These are phyloP conservation scores for Lenzites betulinus DNA, from an alignment of 768 basidiomycete genomes.

Conservation along the genomic window DNA sequence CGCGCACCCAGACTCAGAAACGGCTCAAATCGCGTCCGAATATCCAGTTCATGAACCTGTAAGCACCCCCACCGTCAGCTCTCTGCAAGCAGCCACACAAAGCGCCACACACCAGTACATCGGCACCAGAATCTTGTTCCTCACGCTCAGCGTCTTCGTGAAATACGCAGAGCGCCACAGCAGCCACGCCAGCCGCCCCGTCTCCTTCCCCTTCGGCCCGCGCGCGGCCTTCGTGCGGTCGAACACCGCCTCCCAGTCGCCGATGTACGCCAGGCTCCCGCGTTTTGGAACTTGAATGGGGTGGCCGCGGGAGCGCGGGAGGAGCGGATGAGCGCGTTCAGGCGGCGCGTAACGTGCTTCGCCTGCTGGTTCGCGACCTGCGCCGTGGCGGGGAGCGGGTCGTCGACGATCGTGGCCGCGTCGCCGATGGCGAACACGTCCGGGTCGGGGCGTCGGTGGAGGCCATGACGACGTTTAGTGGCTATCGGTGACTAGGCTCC, in stretches of 20 bases:
- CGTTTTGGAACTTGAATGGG: slow-evolving; percentile 71
- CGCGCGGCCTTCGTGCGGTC: slow-evolving; percentile 57
- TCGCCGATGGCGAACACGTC: slow-evolving; percentile 87
- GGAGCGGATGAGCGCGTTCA: slow-evolving; percentile 55
- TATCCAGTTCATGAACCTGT: slow-evolving; percentile 77
- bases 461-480: slow-evolving; percentile 61
- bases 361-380: slow-evolving; percentile 86
- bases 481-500: slow-evolving; percentile 52
- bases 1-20: too few relatives aligned
- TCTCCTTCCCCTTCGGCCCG: slow-evolving; percentile 53
- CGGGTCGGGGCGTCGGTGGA: slow-evolving; percentile 52
- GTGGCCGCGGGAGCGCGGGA: slow-evolving; percentile 38
- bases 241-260: slow-evolving; percentile 81
- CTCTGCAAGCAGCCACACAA: slow-evolving; percentile 7
- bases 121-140: slow-evolving; percentile 73
- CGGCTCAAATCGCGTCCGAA: slow-evolving; percentile 75
- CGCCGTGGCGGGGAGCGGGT: slow-evolving; percentile 77
- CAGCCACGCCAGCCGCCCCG: slow-evolving; percentile 73
- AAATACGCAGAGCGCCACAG: slow-evolving; percentile 86
- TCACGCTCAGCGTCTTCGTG: slow-evolving; percentile 68
- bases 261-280: slow-evolving; percentile 82
- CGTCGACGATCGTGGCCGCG: slow-evolving; percentile 58
- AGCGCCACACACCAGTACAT: slow-evolving; percentile 60
- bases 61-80: slow-evolving; percentile 1
- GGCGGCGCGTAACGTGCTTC: slow-evolving; percentile 61